Evolutionary conservation across 2,329 filamentous ascomycete species (phyloP).

Genomic region (Pseudogymnoascus sp.): DNA sequence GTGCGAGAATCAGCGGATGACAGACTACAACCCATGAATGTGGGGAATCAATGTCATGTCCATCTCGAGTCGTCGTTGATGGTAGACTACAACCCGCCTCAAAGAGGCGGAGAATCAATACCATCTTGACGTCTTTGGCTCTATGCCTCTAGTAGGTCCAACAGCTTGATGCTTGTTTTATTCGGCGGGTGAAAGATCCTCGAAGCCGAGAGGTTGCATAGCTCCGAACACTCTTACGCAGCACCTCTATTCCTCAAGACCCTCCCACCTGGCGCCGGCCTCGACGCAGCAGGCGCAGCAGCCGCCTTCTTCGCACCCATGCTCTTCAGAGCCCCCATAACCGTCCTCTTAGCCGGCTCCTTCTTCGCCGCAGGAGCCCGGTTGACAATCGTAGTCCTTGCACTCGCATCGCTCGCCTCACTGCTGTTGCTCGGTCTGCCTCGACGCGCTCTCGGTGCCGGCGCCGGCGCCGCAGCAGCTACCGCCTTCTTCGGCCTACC

Average conservation of each 20-base stretch:
- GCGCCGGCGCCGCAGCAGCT: conserved; percentile 20
- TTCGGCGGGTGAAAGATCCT: neutral
- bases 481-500: conserved; percentile 25
- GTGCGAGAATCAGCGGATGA: neutral
- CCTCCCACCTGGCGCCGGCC: conserved; percentile 35
- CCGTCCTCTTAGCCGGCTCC: conserved; percentile 41
- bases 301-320: conserved; percentile 43
- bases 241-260: conserved; percentile 45
- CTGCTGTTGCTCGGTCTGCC: conserved; percentile 51
- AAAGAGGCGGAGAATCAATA: neutral
- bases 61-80: neutral
- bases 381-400: conserved; percentile 45
- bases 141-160: neutral
- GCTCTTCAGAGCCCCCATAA: conserved; percentile 44
- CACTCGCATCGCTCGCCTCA: conserved; percentile 55
- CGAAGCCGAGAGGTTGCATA: neutral
- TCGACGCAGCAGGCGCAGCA: conserved; percentile 34
- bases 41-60: neutral
- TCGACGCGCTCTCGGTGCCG: conserved; percentile 37
- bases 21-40: neutral
- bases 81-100: neutral
- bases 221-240: neutral
- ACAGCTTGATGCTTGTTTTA: neutral
- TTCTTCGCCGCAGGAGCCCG: conserved; percentile 29
- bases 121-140: neutral